Conservation (phyloP, 257 asterid genomes). For the Salvia hispanica region DNA sequence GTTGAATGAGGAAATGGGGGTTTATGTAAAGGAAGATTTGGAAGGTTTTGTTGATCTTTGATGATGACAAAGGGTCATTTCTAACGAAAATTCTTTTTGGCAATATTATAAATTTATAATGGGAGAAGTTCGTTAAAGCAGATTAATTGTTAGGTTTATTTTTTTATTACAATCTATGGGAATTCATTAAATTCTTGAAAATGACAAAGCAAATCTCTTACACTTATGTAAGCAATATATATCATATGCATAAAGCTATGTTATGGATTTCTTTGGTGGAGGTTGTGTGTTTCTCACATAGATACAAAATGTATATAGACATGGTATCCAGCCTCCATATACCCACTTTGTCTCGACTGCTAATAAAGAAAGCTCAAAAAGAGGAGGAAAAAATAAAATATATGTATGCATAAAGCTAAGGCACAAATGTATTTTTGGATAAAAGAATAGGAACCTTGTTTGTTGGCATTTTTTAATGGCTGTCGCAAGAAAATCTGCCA, state of each 20-base stretch:
- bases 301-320: no score
- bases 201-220: background rate
- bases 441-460: slow-evolving; percentile 3
- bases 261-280: slow-evolving; percentile 36
- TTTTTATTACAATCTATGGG: background rate
- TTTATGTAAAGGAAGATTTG: background rate
- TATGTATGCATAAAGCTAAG: background rate
- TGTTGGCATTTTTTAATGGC: slow-evolving; percentile 1
- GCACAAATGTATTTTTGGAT: background rate
- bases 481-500: slow-evolving; percentile 19
- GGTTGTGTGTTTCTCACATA: background rate
- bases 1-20: background rate
- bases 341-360: slow-evolving; percentile 40
- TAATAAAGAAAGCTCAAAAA: slow-evolving; percentile 7
- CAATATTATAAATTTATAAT: background rate
- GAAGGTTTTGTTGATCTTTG: background rate
- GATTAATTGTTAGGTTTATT: background rate
- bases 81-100: background rate
- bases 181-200: background rate
- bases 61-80: slow-evolving; percentile 7
- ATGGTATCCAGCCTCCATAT: slow-evolving; percentile 15
- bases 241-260: background rate
- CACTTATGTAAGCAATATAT: background rate
- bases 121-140: slow-evolving; percentile 9
- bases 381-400: background rate